These are phyloP conservation scores for Hyphopichia buzzinii DNA, from an alignment of 1,139 yeast species.

Conservation along the genomic window DNA sequence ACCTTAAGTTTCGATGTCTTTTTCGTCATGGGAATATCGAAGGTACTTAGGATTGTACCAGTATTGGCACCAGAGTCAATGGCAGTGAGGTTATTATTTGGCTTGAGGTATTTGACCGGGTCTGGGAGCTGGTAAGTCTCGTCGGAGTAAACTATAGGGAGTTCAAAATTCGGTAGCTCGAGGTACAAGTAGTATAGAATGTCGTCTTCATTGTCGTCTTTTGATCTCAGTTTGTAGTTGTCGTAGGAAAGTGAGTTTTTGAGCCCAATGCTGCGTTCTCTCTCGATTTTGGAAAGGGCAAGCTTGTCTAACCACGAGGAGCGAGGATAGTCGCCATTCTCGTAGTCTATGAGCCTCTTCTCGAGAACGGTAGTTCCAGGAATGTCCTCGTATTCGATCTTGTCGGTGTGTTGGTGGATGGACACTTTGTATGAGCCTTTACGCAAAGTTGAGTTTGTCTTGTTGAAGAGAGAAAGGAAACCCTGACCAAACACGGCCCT, in stretches of 20 bases:
- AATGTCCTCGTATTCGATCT: constrained; percentile 22
- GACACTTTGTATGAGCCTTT: constrained; percentile 41
- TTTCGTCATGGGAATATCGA: constrained; percentile 30
- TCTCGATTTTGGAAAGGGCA: constrained; percentile 58
- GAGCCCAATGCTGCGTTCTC: constrained; percentile 15
- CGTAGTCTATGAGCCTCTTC: constrained; percentile 57
- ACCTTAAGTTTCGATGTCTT: constrained; percentile 19
- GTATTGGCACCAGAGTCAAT: constrained; percentile 12
- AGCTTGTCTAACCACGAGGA: constrained; percentile 77
- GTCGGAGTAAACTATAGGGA: constrained; percentile 81
- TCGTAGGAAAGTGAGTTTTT: constrained; percentile 4
- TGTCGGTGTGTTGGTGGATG: constrained; percentile 12
- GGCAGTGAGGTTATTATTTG: constrained; percentile 7
- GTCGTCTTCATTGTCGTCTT: constrained; percentile 15
- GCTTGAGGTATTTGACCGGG: constrained; percentile 5
- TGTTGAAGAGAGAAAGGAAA: constrained; percentile 57
- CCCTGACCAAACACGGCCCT: constrained; percentile 58
- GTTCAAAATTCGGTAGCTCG: constrained; percentile 74
- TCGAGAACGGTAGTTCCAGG: constrained; percentile 42
- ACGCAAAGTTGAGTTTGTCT: constrained; percentile 25
- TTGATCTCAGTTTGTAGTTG: constrained; percentile 8
- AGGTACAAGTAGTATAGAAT: constrained; percentile 51
- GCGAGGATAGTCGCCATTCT: constrained; percentile 61
- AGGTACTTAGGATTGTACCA: constrained; percentile 32
- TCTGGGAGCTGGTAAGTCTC: constrained; percentile 23